Evolutionary conservation across 352 stramenopile genomes (phyloP), one percentile per base, ranked within the genome.

Genomic region (Phytophthora fragariae): DNA sequence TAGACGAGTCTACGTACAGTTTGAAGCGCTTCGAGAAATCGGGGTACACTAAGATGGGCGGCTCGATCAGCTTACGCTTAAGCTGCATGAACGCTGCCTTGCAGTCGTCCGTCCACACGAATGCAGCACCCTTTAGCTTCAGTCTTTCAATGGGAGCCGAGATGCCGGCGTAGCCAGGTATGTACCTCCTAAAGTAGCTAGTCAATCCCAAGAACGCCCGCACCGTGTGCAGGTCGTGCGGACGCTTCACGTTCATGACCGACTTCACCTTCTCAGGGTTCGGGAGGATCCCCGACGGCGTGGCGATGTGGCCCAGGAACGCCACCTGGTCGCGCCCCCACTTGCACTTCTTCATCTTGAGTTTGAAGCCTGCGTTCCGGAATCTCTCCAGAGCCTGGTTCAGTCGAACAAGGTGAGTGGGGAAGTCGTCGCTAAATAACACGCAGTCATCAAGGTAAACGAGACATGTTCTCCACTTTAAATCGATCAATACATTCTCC

Each of bases 241-340:
- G 24, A 27, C 24, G 24, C 24, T 27, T 27, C 24, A 27, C 24
- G 33, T 66, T 66, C 47, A 66, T 9, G 4, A 66, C 59, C 1
- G 59, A 29, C 15, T 66, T 27, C 24, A 27, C 24, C 21, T 67
- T 67, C 59, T 59, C 47, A 2, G 60, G 33, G 19, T 67, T 67
- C 1, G 60, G 24, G 24, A 27, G 24, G 24, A 27, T 27, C 24
- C 24, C 24, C 24, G 24, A 27, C 24, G 24, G 24, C 24, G 24
- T 27, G 24, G 2, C 24, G 24, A 27, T 27, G 24, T 27, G 24
- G 24, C 24, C 24, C 7, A 59, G 14, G 47, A 67, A 67, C 2
- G 60, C 49, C 11, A 67, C 60, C 10, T 58, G 60, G 5, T 21
- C 53, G 6, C 49, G 31, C 3, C 47, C 47, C 60, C 44, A 64